phyloP scores from a whole-genome alignment of 345 rosid species.

The Aurinia saxatilis region DNA sequence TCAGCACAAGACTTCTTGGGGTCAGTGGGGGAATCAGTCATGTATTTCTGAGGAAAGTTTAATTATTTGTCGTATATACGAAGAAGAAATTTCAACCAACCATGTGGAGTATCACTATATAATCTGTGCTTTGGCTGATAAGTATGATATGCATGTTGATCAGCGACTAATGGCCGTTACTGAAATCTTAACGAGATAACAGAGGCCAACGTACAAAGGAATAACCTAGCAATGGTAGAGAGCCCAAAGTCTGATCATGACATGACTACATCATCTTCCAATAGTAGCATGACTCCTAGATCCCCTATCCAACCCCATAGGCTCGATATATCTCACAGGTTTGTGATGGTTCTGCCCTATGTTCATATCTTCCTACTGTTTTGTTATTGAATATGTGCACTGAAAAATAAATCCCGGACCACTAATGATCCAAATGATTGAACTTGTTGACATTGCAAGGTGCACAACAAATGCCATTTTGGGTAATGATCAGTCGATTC shows the following conservation, averaged over 20 bases:
- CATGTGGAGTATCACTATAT: slow-evolving; percentile 78
- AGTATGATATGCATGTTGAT: slow-evolving; percentile 62
- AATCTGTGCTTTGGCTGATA: slow-evolving; percentile 86
- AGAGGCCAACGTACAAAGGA: slow-evolving; percentile 51
- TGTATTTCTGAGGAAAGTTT: slow-evolving; percentile 52
- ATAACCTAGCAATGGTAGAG: slow-evolving; percentile 45
- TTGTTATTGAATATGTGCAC: neutral
- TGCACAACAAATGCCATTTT: slow-evolving; percentile 54
- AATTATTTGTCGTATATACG: slow-evolving; percentile 91
- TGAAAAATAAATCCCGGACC: slow-evolving; percentile 10
- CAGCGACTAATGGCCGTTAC: slow-evolving; percentile 63
- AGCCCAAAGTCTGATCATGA: slow-evolving; percentile 92
- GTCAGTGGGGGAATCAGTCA: slow-evolving; percentile 78
- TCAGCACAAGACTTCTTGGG: slow-evolving; percentile 72
- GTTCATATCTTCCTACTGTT: neutral
- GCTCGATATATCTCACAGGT: slow-evolving; percentile 71
- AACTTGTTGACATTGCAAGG: slow-evolving; percentile 88
- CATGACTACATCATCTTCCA: slow-evolving; percentile 79
- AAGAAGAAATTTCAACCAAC: slow-evolving; percentile 72
- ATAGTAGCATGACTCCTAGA: slow-evolving; percentile 92
- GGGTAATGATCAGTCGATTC: slow-evolving; percentile 48
- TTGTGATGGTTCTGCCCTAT: slow-evolving; percentile 6
- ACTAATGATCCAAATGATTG: slow-evolving; percentile 56
- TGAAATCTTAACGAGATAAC: slow-evolving; percentile 73
- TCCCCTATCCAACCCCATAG: slow-evolving; percentile 87